A percentile compares a stretch with the other conserved stretches of the same genome.
These are phyloP conservation scores for Fusarium sp. DNA, from an alignment of 2,329 filamentous ascomycete genomes.

Conservation along the genomic window DNA sequence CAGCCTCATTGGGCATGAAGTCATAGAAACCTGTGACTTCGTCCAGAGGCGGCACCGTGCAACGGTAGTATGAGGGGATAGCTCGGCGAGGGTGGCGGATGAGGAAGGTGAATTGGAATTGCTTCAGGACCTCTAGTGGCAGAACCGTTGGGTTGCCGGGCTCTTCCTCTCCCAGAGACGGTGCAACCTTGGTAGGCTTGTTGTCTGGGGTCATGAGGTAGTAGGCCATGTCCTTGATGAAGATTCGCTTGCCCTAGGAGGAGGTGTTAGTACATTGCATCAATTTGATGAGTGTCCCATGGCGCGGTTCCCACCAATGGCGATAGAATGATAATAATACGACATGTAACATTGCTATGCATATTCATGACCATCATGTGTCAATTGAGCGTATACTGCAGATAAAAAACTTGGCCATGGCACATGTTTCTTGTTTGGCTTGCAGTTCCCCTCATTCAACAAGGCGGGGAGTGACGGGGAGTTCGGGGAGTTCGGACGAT, in stretches of 20 bases:
- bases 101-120: constrained; percentile 94
- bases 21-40: constrained; percentile 83
- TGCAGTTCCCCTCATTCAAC: constrained; percentile 14
- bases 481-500: constrained; percentile 27
- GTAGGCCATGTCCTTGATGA: constrained; percentile 98
- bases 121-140: constrained; percentile 74
- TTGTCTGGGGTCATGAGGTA: constrained; percentile 83
- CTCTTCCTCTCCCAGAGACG: constrained; percentile 76
- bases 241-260: constrained; percentile 82
- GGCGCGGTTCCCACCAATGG: not conserved
- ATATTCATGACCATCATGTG: not conserved
- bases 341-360: not conserved
- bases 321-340: not conserved
- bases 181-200: constrained; percentile 74
- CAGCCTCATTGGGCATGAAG: constrained; percentile 88
- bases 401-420: not conserved
- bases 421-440: constrained; percentile 4
- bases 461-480: constrained; percentile 26
- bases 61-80: constrained; percentile 94
- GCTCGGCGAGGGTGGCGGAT: constrained; percentile 94
- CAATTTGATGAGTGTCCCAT: not conserved
- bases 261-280: constrained; percentile 38
- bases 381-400: not conserved
- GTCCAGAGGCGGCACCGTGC: constrained; percentile 87
- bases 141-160: constrained; percentile 84